These are phyloP conservation scores for Mucor racemosus DNA, from an alignment of 371 early-diverging fungal species.

Conservation along the genomic window DNA sequence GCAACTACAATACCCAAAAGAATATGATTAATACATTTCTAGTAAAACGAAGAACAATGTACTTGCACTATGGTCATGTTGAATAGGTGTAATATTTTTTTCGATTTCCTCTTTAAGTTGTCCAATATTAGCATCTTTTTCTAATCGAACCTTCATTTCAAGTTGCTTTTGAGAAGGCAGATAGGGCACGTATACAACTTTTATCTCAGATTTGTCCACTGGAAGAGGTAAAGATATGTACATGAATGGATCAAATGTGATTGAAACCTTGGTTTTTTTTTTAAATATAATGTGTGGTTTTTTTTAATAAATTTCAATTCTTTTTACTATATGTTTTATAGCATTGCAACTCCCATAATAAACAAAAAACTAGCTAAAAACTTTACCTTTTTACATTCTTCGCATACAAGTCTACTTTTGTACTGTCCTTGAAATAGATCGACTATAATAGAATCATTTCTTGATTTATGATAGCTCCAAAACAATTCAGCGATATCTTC, in stretches of 20 bases:
- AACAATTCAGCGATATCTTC: conserved; percentile 49
- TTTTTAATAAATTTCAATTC: neutral
- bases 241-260: conserved; percentile 70
- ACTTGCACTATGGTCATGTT: conserved; percentile 1
- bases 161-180: conserved; percentile 30
- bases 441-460: conserved; percentile 89
- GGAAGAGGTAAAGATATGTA: conserved; percentile 58
- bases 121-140: conserved; percentile 55
- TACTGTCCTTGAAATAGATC: conserved; percentile 90
- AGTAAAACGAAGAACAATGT: too few relatives aligned
- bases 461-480: conserved; percentile 80
- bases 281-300: neutral
- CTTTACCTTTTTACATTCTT: conserved; percentile 68
- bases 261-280: conserved; percentile 35
- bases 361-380: conserved; percentile 11
- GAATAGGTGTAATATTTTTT: neutral
- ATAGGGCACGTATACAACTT: conserved; percentile 47
- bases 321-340: too few relatives aligned
- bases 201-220: conserved; percentile 34
- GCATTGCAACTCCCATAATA: neutral
- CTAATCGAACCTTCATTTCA: conserved; percentile 13
- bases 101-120: conserved; percentile 36
- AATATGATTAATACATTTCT: neutral
- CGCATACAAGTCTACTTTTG: conserved; percentile 79
- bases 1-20: conserved; percentile 20